Percentiles rank a stretch among this genome's conserved stretches.
These are phyloP conservation scores for Xylaria sp. DNA, from an alignment of 2,329 filamentous ascomycete species.

Conservation along the genomic window DNA sequence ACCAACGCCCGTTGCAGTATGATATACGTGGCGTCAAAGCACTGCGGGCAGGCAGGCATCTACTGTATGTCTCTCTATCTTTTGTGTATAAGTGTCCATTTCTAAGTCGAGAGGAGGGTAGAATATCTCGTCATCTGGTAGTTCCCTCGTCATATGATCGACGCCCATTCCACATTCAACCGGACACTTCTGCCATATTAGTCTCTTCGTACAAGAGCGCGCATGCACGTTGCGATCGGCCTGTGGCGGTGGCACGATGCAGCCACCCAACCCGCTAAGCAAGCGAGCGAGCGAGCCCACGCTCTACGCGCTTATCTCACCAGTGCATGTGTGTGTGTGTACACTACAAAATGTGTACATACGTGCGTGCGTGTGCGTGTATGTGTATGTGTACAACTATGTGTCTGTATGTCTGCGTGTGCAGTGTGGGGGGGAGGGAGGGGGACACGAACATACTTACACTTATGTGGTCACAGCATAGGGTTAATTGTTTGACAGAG, in stretches of 20 bases:
- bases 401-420: neutral
- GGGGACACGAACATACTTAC: slow-evolving; percentile 12
- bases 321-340: neutral
- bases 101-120: slow-evolving; percentile 15
- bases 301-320: slow-evolving; percentile 20
- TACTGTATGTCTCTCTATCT: slow-evolving; percentile 1
- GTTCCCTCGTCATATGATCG: slow-evolving; percentile 39
- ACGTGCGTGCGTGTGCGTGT: neutral
- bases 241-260: slow-evolving; percentile 24
- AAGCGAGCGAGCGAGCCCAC: slow-evolving; percentile 22
- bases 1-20: slow-evolving; percentile 16
- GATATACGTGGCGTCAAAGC: neutral
- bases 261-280: slow-evolving; percentile 21
- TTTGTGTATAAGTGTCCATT: neutral
- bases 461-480: slow-evolving; percentile 19
- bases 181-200: slow-evolving; percentile 38
- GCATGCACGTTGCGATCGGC: slow-evolving; percentile 28
- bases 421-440: neutral
- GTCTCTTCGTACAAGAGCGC: slow-evolving; percentile 10
- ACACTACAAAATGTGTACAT: neutral
- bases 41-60: slow-evolving; percentile 16
- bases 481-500: slow-evolving; percentile 16
- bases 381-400: neutral
- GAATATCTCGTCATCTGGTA: slow-evolving; percentile 23
- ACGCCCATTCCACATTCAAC: slow-evolving; percentile 32